These are phyloP conservation scores for Apiotrichum siamense DNA, from an alignment of 1,284 basidiomycete genomes.

Conservation along the genomic window DNA sequence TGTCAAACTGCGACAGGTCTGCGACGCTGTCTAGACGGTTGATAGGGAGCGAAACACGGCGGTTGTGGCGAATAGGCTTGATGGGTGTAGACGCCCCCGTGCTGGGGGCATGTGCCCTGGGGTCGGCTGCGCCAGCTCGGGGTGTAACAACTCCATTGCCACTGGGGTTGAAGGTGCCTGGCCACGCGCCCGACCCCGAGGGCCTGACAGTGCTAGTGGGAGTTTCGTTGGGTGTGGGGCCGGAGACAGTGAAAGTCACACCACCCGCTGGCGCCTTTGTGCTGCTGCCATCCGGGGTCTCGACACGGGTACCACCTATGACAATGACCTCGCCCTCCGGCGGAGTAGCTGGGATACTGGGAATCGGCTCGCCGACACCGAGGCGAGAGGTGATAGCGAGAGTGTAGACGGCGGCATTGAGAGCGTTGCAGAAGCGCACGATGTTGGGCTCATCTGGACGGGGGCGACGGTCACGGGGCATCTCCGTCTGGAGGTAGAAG, in stretches of 20 bases:
- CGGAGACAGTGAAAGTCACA: slow-evolving; percentile 34
- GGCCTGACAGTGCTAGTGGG: slow-evolving; percentile 2
- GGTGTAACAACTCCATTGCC: slow-evolving; percentile 7
- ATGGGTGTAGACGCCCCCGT: slow-evolving; percentile 7
- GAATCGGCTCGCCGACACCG: slow-evolving; percentile 27
- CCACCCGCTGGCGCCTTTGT: no score
- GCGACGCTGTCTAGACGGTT: slow-evolving; percentile 51
- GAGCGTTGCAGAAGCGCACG: slow-evolving; percentile 63
- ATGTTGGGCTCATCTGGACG: slow-evolving; percentile 24
- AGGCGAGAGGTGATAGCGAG: slow-evolving; percentile 64
- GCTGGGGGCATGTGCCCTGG: not conserved
- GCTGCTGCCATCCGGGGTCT: not conserved
- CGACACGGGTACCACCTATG: not conserved
- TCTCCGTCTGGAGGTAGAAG: slow-evolving; percentile 67
- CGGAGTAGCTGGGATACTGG: slow-evolving; percentile 15
- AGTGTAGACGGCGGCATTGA: slow-evolving; percentile 70
- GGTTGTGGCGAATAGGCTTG: slow-evolving; percentile 16
- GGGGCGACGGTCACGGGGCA: slow-evolving; percentile 49
- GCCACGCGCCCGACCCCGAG: not conserved
- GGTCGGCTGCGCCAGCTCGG: slow-evolving; percentile 11
- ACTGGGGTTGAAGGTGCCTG: slow-evolving; percentile 4
- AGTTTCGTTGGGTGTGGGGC: slow-evolving; percentile 26
- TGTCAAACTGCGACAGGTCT: slow-evolving; percentile 29
- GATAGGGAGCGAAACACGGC: slow-evolving; percentile 48
- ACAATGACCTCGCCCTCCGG: not conserved